Conservation (phyloP, 768 basidiomycete genomes). For the Pleurotus eryngii region DNA sequence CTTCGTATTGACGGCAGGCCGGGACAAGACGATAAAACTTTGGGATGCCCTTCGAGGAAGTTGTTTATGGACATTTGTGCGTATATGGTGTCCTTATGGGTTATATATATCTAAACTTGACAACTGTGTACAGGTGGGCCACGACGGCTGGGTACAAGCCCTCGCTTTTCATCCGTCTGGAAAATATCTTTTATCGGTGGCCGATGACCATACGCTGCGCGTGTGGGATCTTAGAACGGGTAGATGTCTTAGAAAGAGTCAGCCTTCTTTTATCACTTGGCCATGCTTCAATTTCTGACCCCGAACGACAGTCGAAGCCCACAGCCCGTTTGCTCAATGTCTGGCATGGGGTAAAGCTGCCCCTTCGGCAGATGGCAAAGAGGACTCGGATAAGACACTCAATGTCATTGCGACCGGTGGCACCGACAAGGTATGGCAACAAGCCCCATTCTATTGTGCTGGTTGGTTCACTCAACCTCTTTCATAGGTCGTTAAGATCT, state of each 20-base stretch:
- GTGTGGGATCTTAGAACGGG: slow-evolving; percentile 89
- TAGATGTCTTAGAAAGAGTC: slow-evolving; percentile 60
- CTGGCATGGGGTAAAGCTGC: slow-evolving; percentile 75
- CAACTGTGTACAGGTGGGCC: slow-evolving; percentile 47
- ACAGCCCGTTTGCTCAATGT: slow-evolving; percentile 78
- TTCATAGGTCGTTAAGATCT: slow-evolving; percentile 1
- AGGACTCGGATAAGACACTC: slow-evolving; percentile 54
- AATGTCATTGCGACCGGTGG: slow-evolving; percentile 71
- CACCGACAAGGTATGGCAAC: slow-evolving; percentile 53
- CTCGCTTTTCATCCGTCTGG: slow-evolving; percentile 89
- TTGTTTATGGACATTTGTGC: slow-evolving; percentile 70
- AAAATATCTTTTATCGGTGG: slow-evolving; percentile 86
- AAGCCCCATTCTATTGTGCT: background rate
- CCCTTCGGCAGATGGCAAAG: slow-evolving; percentile 35
- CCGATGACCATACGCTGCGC: slow-evolving; percentile 89
- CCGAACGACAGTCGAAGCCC: slow-evolving; percentile 69
- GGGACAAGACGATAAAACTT: slow-evolving; percentile 89
- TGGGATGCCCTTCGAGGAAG: slow-evolving; percentile 89
- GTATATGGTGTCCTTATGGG: slow-evolving; percentile 17
- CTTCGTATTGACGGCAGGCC: slow-evolving; percentile 77
- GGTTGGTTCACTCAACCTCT: background rate
- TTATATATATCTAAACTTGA: slow-evolving; percentile 6
- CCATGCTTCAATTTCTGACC: no score
- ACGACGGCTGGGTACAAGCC: slow-evolving; percentile 90
- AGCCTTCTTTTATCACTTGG: background rate